A percentile compares a stretch with the other conserved stretches of the same genome.
These are phyloP conservation scores for Ophiobolus disseminans DNA, from an alignment of 2,329 filamentous ascomycete genomes.

Conservation along the genomic window DNA sequence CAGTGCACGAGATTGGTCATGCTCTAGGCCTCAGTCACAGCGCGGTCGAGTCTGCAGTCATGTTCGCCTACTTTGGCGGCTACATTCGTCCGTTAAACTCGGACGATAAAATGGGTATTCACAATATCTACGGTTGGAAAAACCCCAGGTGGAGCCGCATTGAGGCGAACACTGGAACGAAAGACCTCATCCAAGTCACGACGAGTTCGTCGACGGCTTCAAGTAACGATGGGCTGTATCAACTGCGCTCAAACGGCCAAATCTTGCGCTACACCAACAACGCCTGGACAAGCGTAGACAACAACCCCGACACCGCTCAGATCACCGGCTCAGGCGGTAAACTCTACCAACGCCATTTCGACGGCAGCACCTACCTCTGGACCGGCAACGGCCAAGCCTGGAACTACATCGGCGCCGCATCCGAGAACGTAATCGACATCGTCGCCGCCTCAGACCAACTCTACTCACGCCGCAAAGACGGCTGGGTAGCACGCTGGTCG, in stretches of 20 bases:
- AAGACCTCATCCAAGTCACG: conserved; percentile 27
- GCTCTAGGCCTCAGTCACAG: conserved; percentile 38
- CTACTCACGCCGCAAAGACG: conserved; percentile 39
- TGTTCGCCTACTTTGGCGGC: conserved; percentile 39
- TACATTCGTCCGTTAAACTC: conserved; percentile 29
- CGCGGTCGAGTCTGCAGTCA: conserved; percentile 35
- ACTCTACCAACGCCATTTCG: conserved; percentile 37
- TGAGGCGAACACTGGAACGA: conserved; percentile 25
- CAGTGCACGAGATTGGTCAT: conserved; percentile 39
- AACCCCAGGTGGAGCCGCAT: conserved; percentile 33
- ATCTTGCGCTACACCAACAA: conserved; percentile 27
- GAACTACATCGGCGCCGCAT: conserved; percentile 28
- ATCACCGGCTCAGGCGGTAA: conserved; percentile 31
- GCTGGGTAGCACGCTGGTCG: conserved; percentile 34
- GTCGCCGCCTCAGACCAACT: conserved; percentile 34
- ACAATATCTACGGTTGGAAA: conserved; percentile 39
- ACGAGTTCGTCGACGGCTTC: conserved; percentile 10
- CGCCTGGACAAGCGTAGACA: conserved; percentile 29
- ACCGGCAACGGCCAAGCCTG: conserved; percentile 25
- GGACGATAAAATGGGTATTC: conserved; percentile 38
- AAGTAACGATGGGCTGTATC: conserved; percentile 34
- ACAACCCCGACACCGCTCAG: conserved; percentile 36
- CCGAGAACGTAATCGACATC: conserved; percentile 35
- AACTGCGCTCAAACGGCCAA: conserved; percentile 34
- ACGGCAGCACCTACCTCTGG: conserved; percentile 35